Evolutionary conservation across 2,329 filamentous ascomycete species (phyloP), one percentile per base, ranked within the genome.

Genomic region (Shiraia sp.): DNA sequence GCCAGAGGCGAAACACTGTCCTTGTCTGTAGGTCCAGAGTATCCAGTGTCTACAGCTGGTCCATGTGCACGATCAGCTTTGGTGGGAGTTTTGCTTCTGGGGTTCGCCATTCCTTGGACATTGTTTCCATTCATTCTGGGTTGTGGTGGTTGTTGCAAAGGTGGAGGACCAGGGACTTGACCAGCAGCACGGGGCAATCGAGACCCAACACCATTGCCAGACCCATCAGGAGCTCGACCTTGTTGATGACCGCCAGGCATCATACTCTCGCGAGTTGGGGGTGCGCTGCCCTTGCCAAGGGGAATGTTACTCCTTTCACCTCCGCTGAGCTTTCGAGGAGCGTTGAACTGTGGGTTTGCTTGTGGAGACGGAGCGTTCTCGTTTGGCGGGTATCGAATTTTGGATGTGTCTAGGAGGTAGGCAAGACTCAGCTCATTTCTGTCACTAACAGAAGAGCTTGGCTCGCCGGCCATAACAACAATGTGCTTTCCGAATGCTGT

Each of bases 401-500:
- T 99, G 33, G 83, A 86, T 7, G 93, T 99, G 69, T 99, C 93
- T 47, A 99, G 77, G 51, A 96, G 81, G 69, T 97, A 99, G 25
- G 90, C 87, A 60, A 95, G 81, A 45, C 88, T 90, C 37, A 99
- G 77, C 65, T 99, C 93, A 47, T 85, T 86, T 23, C 88, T 82
- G 59, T 93, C 84, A 33, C 86, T 82, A 0, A 87, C 82, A 19
- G 89, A 87, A 12, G 90, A 91, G 68, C 91, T 97, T 10, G 93
- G 93, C 69, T 99, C 95, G 51, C 93, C 93, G 26, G 89, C 95
- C 23, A 97, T 78, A 28, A 97, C 89, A 33, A 97, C 86, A 49
- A 99, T 86, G 45, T 91, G 88, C 69, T 96, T 96, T 22, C 89
- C 90, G 49, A 92, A 89, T 2, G 90, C 85, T 2, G 93, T 97